Conservation (phyloP, 148 eudicot genomes). For the Chenopodium album region DNA sequence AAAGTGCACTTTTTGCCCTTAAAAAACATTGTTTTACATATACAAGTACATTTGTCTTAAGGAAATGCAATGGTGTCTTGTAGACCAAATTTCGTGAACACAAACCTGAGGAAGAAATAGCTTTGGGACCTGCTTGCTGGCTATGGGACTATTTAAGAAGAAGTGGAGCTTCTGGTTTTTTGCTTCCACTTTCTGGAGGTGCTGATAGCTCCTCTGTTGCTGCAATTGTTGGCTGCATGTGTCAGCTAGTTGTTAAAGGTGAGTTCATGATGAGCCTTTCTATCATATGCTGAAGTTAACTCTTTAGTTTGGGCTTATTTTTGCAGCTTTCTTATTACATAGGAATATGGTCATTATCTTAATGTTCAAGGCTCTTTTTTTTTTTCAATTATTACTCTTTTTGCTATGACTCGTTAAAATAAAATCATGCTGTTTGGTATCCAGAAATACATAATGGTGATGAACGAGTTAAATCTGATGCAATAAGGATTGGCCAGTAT, state of each 20-base stretch:
- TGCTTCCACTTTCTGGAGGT: slow-evolving; percentile 98
- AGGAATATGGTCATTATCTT: background rate
- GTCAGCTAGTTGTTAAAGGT: slow-evolving; percentile 98
- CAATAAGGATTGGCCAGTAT: slow-evolving; percentile 87
- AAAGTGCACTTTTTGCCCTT: background rate
- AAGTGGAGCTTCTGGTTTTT: slow-evolving; percentile 95
- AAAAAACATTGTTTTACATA: too few species aligned
- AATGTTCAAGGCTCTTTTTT: background rate
- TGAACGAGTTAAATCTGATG: slow-evolving; percentile 91
- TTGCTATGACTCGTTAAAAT: background rate
- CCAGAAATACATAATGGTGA: slow-evolving; percentile 78
- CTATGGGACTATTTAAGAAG: slow-evolving; percentile 95
- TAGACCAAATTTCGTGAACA: slow-evolving; percentile 79
- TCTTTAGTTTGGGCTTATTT: slow-evolving; percentile 6
- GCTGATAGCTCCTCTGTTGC: slow-evolving; percentile 99
- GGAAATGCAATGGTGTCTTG: slow-evolving; percentile 31
- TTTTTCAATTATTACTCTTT: too few species aligned
- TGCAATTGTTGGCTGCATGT: slow-evolving; percentile 98
- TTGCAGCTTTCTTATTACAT: background rate
- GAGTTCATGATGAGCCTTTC: slow-evolving; percentile 12
- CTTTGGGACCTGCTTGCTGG: slow-evolving; percentile 98
- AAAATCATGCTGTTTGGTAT: slow-evolving; percentile 8
- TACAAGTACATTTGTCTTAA: background rate
- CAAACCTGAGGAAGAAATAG: slow-evolving; percentile 83
- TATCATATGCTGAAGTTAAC: background rate